Evolutionary conservation across 352 stramenopile genomes (phyloP), one percentile per base, ranked within the genome.

Genomic region (Pythium pectinolyticum): DNA sequence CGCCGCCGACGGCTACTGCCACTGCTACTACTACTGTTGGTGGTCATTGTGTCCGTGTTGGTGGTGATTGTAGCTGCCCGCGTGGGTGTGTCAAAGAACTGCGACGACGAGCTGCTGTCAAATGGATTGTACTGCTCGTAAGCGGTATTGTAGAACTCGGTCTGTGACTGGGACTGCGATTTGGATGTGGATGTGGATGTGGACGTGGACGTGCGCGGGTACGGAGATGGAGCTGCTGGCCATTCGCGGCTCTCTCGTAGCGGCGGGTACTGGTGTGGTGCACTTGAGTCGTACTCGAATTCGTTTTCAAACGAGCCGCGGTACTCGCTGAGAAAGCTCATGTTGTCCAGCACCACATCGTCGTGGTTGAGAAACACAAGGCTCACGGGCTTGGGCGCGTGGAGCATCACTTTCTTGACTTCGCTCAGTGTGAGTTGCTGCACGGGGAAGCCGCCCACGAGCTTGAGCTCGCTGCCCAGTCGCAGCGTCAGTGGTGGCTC

Each of bases 341-440:
- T 63, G 40, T 63, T 82, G 45, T 70, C 51, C 31, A 80, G 57
- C 25, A 81, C 45, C 39, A 84, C 67, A 27, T 82, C 69, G 35
- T 84, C 76, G 34, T 71, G 63, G 63, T 86, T 87, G n/a, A 89
- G 55, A 62, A 92, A 92, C 52, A 92, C 81, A 48, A 92, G 77
- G 47, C 81, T 90, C 67, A 92, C 79, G 31, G 83, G 83, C 61
- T 90, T 90, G 28, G 81, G 80, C 5, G 82, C 82, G 57, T 74
- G 56, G 17, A 89, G 70, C 79, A 92, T 90, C 47, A 92, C 72
- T 62, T 89, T 89, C 69, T 92, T 92, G 19, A 92, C 78, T 53
- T 89, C 83, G 35, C 69, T 58, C 10, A 90, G 71, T 43, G 79
- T 90, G 40, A 92, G 71, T 19, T 82, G 78, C 64, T 81, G 73